Evolutionary conservation across 345 rosid genomes (phyloP), one percentile per base, ranked within the genome.

Genomic region (Melastoma malabathricum): DNA sequence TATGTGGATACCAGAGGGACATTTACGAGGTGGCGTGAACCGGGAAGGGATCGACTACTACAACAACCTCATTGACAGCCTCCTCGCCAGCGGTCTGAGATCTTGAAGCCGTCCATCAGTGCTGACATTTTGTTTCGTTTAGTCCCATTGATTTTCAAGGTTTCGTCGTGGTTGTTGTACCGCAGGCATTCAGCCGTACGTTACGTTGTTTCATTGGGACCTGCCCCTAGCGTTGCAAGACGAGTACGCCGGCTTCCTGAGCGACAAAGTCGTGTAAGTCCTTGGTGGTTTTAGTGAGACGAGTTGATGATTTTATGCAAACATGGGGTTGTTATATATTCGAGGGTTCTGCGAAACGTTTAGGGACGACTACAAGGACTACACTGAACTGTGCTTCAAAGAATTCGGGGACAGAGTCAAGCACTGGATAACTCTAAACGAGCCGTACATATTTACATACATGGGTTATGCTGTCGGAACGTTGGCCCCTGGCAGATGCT

Each of bases 351-450:
- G 38, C 10, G 38, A 31, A 2, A 31, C 7, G 38, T 31, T 31
- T 31, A 31, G 38, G 38, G 38, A 31, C 38, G 81, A 72, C 65
- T 75, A 64, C 46, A 47, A 18, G 0, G 73, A 63, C 16, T 74
- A 54, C 43, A 72, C 70, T 12, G 73, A 75, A 6, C 10, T 70
- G 3, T 75, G 83, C 58, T 73, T 72, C 47, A 53, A 48, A 14
- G 64, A 44, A 34, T 72, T 77, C 44, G 88, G 78, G 3, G 77
- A 81, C 10, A 41, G 79, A 54, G 88, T 81, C 15, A 81, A 75
- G 64, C 54, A 70, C 5, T 81, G 84, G 88, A 72, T 75, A 8
- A 75, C 80, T 7, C 0, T 71, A 25, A 81, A 78, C 31, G 74
- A 78, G 59, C 81, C 77, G 4, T 67, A 18, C 38, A 55, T 23